Percentiles rank a stretch among this genome's conserved stretches.
Conservation (phyloP, 345 rosid species). For the Ceriops zippeliana region DNA sequence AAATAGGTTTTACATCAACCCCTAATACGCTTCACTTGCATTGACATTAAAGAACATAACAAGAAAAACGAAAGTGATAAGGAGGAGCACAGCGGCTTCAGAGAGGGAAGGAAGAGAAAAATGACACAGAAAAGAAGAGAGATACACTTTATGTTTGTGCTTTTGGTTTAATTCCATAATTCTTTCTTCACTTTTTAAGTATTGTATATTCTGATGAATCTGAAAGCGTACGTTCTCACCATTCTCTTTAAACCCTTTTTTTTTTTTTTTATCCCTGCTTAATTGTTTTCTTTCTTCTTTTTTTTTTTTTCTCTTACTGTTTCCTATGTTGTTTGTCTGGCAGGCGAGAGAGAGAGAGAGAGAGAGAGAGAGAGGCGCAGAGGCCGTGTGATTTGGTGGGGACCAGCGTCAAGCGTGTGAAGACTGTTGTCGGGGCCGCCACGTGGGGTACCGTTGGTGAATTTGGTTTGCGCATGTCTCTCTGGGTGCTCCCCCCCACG, state of each 20-base stretch:
- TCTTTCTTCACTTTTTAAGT: slow-evolving; percentile 8
- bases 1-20: slow-evolving; percentile 1
- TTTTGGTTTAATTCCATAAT: neutral
- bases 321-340: slow-evolving; percentile 5
- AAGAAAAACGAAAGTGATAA: slow-evolving; percentile 13
- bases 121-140: neutral
- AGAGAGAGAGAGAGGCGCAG: neutral
- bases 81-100: neutral
- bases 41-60: neutral
- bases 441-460: neutral
- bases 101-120: slow-evolving; percentile 9
- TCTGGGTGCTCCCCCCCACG: neutral
- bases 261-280: neutral
- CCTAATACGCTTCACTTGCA: neutral
- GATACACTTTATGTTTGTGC: slow-evolving; percentile 1
- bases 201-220: slow-evolving; percentile 42
- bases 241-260: neutral
- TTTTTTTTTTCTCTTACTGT: no score
- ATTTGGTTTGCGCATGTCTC: neutral
- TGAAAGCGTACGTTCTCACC: slow-evolving; percentile 24
- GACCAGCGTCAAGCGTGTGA: slow-evolving; percentile 15
- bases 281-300: neutral
- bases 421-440: neutral
- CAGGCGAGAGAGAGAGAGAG: neutral
- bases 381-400: slow-evolving; percentile 2